Base-by-base conservation (phyloP, 768 basidiomycete genomes). In the Macrocybe gigantea region DNA sequence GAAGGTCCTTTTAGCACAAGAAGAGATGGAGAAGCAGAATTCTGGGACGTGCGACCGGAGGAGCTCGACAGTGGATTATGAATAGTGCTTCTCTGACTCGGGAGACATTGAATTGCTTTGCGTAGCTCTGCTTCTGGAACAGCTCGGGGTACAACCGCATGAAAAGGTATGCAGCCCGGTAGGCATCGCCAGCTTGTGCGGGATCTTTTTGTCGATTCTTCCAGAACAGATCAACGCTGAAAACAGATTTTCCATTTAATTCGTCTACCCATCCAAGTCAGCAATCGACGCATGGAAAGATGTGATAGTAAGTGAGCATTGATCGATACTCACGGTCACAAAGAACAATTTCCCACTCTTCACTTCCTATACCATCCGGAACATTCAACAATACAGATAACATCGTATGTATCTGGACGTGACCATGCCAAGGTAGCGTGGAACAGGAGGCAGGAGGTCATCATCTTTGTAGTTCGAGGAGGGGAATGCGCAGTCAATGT, bases 331-430 rank as follows among this genome's bases (percentile, higher is more conserved):
- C 40, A 76, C 77, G 7, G 81, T 83, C 0, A 79, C 78, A 47
- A 83, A 81, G 53, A 80, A 75, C 11, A 83, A 59, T 50, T n/a
- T n/a, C n/a, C n/a, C n/a, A n/a, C n/a, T n/a, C 80, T 51, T 82
- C 78, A 56, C 78, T 78, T 3, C 75, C 76, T 9, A 80, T 73
- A 3, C 80, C 80, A 54, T 83, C 80, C 14, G 82, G 63, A 6
- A 80, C 75, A 55, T 83, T 83, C 31, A 83, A 56, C 7, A 82
- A 58, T 0, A 79, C 79, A 1, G 75, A 77, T 8, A 83, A 66
- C 1, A 78, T 81, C 30, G 80, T 15, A 33, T 15, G 30, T 33
- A 37, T 7, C 30, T 13, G 11, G 50, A 49, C 2, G 31, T 22
- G n/a, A 53, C 48, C 45, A 54, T 53, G 9, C 54, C 53, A 37